Conservation (phyloP, 495 filamentous ascomycete genomes). For the Aspergillus cavernicola region DNA sequence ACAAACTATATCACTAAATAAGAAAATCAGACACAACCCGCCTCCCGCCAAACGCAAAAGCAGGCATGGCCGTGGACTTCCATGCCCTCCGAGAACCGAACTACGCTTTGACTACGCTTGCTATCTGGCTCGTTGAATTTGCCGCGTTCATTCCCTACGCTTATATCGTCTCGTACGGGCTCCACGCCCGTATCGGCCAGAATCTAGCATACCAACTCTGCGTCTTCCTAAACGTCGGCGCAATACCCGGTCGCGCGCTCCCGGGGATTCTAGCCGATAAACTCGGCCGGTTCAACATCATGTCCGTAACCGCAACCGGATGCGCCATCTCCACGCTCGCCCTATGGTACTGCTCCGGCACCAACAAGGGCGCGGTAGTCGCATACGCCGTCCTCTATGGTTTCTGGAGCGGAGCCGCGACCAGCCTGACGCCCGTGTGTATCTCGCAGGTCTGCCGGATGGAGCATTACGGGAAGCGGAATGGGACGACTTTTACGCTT, state of each 20-base stretch:
- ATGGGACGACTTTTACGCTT: constrained; percentile 58
- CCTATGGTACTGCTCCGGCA: constrained; percentile 45
- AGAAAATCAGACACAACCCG: constrained; percentile 12
- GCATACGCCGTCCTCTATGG: constrained; percentile 60
- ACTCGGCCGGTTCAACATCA: constrained; percentile 68
- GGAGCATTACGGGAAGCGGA: constrained; percentile 58
- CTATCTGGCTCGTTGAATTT: constrained; percentile 70
- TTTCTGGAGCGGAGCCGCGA: constrained; percentile 54
- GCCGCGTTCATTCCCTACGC: constrained; percentile 69
- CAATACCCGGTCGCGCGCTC: constrained; percentile 41
- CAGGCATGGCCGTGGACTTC: constrained; percentile 22
- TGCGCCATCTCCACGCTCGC: constrained; percentile 48
- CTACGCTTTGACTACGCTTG: constrained; percentile 50
- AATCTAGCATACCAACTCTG: constrained; percentile 55
- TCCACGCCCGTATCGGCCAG: constrained; percentile 17
- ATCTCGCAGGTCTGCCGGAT: constrained; percentile 56
- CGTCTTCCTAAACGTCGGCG: constrained; percentile 50
- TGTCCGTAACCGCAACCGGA: constrained; percentile 45
- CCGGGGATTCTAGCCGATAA: constrained; percentile 62
- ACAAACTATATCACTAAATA: constrained; percentile 3
- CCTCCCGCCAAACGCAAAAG: constrained; percentile 20
- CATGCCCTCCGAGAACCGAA: constrained; percentile 29
- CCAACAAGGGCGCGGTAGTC: constrained; percentile 44
- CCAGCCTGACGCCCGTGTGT: constrained; percentile 58
- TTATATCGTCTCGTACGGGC: constrained; percentile 62